Evolutionary conservation across 306 rosid species (phyloP).

Genomic region (Cicer chorassanicum): DNA sequence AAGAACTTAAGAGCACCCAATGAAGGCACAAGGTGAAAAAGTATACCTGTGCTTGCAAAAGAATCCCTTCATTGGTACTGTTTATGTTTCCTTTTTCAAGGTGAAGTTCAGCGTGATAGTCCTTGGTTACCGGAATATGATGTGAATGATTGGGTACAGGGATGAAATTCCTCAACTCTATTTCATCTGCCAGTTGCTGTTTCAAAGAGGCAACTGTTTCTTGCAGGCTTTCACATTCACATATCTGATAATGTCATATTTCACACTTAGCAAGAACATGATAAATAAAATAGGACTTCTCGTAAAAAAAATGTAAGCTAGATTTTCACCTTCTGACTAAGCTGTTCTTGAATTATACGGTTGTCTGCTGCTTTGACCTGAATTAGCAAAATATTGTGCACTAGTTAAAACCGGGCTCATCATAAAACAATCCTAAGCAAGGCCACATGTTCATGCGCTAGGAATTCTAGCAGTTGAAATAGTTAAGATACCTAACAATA

Average conservation of each 20-base stretch:
- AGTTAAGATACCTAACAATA: slow-evolving; percentile 24
- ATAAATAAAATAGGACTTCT: neutral
- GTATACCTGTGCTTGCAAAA: slow-evolving; percentile 69
- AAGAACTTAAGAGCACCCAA: slow-evolving; percentile 31
- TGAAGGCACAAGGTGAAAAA: slow-evolving; percentile 4
- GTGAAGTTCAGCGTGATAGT: slow-evolving; percentile 46
- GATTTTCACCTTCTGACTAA: slow-evolving; percentile 73
- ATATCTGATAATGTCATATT: slow-evolving; percentile 60
- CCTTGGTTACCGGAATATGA: slow-evolving; percentile 46
- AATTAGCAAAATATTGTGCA: slow-evolving; percentile 44
- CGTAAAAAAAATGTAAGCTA: slow-evolving; percentile 22
- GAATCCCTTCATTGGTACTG: slow-evolving; percentile 52
- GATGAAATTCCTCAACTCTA: slow-evolving; percentile 57
- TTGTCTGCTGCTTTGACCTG: slow-evolving; percentile 97
- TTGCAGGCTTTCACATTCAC: slow-evolving; percentile 78
- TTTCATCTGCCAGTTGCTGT: slow-evolving; percentile 80
- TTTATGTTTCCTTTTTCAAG: slow-evolving; percentile 50
- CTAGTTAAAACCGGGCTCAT: slow-evolving; percentile 27
- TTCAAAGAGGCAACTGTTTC: slow-evolving; percentile 72
- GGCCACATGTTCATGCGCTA: slow-evolving; percentile 32
- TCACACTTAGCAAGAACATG: slow-evolving; percentile 36
- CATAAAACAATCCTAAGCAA: slow-evolving; percentile 28
- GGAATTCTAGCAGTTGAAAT: slow-evolving; percentile 38
- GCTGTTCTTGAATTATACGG: slow-evolving; percentile 93
- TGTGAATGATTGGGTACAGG: slow-evolving; percentile 52